Conservation (phyloP, 108 stramenopile genomes). For the Discostella stelligeroides region DNA sequence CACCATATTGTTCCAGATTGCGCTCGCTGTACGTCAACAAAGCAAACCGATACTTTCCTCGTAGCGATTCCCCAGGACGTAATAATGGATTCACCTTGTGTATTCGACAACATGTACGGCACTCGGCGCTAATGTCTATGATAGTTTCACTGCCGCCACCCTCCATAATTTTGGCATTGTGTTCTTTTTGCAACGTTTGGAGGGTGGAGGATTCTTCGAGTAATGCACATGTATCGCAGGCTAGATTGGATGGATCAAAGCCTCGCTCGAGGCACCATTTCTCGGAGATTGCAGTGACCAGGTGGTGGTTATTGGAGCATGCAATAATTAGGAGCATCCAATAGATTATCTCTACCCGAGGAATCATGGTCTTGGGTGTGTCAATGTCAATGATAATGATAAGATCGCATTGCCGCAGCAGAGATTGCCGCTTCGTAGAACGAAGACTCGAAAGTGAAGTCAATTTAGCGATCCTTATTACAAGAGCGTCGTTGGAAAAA, state of each 20-base stretch:
- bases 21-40: conserved; percentile 33
- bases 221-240: conserved; percentile 49
- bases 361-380: conserved; percentile 1
- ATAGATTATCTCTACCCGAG: neutral
- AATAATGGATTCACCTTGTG: conserved; percentile 44
- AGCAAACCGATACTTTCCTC: conserved; percentile 40
- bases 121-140: conserved; percentile 37
- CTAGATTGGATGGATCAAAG: conserved; percentile 43
- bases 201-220: conserved; percentile 37
- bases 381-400: too few relatives aligned
- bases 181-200: conserved; percentile 20
- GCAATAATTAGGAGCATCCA: neutral
- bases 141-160: neutral
- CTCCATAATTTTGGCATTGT: neutral
- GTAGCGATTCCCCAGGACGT: conserved; percentile 33
- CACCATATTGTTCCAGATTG: conserved; percentile 29
- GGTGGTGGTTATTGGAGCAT: neutral
- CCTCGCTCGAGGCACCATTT: conserved; percentile 35
- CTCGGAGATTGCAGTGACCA: conserved; percentile 18
- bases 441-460: too few relatives aligned
- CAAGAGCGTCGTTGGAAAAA: too few relatives aligned
- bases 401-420: too few relatives aligned
- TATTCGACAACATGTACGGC: conserved; percentile 36
- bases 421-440: too few relatives aligned
- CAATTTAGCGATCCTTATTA: too few relatives aligned